phyloP scores from a whole-genome alignment of 163 green algal genomes.

The Volvox carteri region DNA sequence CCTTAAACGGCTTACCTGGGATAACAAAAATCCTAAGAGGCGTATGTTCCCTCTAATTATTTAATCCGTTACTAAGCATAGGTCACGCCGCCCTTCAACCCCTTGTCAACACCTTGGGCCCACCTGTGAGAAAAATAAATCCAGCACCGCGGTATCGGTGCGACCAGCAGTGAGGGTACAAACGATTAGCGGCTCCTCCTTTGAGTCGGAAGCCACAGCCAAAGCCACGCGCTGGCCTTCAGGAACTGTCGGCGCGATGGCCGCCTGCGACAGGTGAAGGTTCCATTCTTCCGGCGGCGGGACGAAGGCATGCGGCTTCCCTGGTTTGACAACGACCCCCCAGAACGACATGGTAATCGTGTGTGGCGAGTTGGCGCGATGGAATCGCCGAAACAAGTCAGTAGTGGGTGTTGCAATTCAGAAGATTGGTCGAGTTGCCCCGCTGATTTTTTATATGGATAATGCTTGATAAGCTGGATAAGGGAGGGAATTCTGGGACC shows the following conservation, averaged over 20 bases:
- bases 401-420: too few species aligned
- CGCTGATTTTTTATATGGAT: too few species aligned
- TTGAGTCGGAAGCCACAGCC: constrained; percentile 43
- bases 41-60: too few species aligned
- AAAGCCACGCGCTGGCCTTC: constrained; percentile 66
- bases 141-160: constrained; percentile 67
- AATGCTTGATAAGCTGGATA: too few species aligned
- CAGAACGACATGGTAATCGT: constrained; percentile 68
- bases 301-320: constrained; percentile 66
- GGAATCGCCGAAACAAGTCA: too few species aligned
- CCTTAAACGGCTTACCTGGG: too few species aligned
- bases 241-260: constrained; percentile 49
- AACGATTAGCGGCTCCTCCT: constrained; percentile 63
- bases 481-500: too few species aligned
- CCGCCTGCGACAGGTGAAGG: constrained; percentile 70
- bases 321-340: constrained; percentile 62
- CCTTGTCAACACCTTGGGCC: background rate
- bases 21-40: too few species aligned
- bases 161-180: constrained; percentile 69
- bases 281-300: constrained; percentile 67
- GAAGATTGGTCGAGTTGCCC: too few species aligned
- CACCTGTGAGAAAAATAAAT: constrained; percentile 74
- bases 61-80: too few species aligned
- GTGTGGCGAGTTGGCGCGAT: too few species aligned
- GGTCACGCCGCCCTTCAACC: too few species aligned